Evolutionary conservation across 805 yeast genomes (phyloP).

Genomic region (Ogataea paraovalis): DNA sequence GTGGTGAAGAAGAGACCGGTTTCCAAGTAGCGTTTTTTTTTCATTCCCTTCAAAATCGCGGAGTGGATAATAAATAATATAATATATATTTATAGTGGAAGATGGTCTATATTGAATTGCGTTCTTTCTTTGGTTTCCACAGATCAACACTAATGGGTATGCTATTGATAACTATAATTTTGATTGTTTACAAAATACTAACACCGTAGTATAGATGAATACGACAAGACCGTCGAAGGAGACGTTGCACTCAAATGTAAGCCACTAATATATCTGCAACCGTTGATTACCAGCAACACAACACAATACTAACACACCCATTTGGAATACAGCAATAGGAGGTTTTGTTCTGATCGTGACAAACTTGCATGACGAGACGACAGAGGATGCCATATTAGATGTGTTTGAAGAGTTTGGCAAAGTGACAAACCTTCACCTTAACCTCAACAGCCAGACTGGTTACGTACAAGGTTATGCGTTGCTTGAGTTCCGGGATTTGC

Average conservation of each 20-base stretch:
- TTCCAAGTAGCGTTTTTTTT: no score
- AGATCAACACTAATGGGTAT: background rate
- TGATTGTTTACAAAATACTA: background rate
- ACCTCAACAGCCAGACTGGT: slow-evolving; percentile 41
- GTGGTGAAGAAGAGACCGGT: no score
- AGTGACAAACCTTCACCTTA: slow-evolving; percentile 36
- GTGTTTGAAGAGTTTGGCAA: slow-evolving; percentile 38
- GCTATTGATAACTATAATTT: no score
- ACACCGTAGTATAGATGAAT: background rate
- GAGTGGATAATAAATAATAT: no score
- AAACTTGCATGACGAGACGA: slow-evolving; percentile 41
- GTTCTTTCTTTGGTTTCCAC: background rate
- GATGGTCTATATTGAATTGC: no score
- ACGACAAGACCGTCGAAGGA: slow-evolving; percentile 4
- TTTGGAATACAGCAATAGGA: slow-evolving; percentile 38
- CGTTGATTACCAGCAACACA: no score
- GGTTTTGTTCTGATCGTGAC: slow-evolving; percentile 40
- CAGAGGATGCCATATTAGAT: slow-evolving; percentile 42
- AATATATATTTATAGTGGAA: no score
- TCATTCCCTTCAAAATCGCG: background rate
- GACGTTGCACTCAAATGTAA: slow-evolving; percentile 9
- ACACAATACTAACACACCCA: background rate
- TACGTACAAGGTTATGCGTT: slow-evolving; percentile 41
- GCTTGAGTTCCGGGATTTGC: slow-evolving; percentile 31
- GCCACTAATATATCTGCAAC: no score